phyloP scores from a whole-genome alignment of 164 flowering plant species.

The Magnolia changhungtana region DNA sequence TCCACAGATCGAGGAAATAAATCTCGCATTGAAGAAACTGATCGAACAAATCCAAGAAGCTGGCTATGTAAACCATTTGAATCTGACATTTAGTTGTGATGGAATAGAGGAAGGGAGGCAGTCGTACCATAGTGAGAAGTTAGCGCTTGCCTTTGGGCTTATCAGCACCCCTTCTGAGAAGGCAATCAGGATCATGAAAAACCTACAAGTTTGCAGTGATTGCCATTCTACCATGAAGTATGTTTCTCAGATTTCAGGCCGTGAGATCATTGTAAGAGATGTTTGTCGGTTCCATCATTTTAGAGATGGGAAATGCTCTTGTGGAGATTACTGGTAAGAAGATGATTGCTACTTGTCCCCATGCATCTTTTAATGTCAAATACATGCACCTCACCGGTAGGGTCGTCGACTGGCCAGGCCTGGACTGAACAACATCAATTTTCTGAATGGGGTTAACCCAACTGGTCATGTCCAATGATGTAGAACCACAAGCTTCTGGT shows the following conservation, averaged over 20 bases:
- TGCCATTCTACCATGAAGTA: slow-evolving; percentile 15
- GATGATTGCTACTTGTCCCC: no score
- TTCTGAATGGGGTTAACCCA: no score
- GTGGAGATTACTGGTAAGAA: slow-evolving; percentile 15
- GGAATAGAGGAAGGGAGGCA: slow-evolving; percentile 5
- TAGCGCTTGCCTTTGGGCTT: slow-evolving; percentile 17
- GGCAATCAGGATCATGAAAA: slow-evolving; percentile 14
- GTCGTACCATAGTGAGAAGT: slow-evolving; percentile 14
- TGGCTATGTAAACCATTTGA: slow-evolving; percentile 6
- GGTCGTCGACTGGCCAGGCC: no score
- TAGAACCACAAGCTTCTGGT: no score
- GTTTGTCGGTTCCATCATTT: slow-evolving; percentile 19
- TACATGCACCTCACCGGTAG: no score
- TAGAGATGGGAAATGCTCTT: slow-evolving; percentile 14
- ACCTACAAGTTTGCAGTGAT: slow-evolving; percentile 12
- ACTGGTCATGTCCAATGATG: no score
- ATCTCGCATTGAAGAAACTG: slow-evolving; percentile 9
- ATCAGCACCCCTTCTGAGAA: slow-evolving; percentile 7
- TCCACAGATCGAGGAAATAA: slow-evolving; percentile 10
- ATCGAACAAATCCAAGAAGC: slow-evolving; percentile 7
- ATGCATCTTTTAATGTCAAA: no score
- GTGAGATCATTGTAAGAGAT: slow-evolving; percentile 16
- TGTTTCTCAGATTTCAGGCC: slow-evolving; percentile 9
- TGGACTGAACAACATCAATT: no score
- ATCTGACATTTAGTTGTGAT: neutral